A percentile compares a stretch with the other conserved stretches of the same genome.
Conservation (phyloP, 306 rosid genomes). For the Pterocarpus macrocarpus region DNA sequence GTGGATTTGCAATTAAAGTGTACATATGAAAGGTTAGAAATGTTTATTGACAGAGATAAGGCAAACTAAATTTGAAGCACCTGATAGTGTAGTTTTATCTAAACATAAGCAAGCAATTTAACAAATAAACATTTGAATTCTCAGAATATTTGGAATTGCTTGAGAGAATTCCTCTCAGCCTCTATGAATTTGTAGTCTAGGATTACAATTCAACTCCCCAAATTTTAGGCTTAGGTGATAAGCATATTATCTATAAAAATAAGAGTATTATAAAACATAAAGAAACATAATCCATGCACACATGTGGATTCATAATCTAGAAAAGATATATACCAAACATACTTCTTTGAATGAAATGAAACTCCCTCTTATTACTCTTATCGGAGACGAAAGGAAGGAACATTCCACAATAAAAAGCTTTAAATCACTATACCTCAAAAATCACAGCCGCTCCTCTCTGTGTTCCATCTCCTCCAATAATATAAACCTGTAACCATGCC, state of each 20-base stretch:
- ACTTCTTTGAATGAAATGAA: constrained; percentile 37
- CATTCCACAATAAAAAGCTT: constrained; percentile 36
- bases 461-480: constrained; percentile 99
- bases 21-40: constrained; percentile 13
- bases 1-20: constrained; percentile 35
- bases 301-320: neutral
- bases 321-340: constrained; percentile 39
- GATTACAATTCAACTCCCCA: neutral
- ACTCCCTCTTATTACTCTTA: constrained; percentile 33
- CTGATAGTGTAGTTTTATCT: neutral
- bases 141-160: neutral
- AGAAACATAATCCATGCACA: constrained; percentile 18
- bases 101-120: constrained; percentile 32
- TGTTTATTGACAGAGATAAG: constrained; percentile 28
- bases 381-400: constrained; percentile 1
- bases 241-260: neutral
- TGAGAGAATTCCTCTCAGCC: neutral
- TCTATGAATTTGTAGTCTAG: neutral
- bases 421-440: constrained; percentile 74
- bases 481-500: constrained; percentile 72
- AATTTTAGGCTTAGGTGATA: neutral
- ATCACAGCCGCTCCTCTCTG: constrained; percentile 91
- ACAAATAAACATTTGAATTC: constrained; percentile 9
- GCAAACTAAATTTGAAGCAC: constrained; percentile 28
- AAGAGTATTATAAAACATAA: neutral